Percentiles rank a stretch among this genome's conserved stretches.
Conservation (phyloP, 257 asterid genomes). For the Fraxinus excelsior region DNA sequence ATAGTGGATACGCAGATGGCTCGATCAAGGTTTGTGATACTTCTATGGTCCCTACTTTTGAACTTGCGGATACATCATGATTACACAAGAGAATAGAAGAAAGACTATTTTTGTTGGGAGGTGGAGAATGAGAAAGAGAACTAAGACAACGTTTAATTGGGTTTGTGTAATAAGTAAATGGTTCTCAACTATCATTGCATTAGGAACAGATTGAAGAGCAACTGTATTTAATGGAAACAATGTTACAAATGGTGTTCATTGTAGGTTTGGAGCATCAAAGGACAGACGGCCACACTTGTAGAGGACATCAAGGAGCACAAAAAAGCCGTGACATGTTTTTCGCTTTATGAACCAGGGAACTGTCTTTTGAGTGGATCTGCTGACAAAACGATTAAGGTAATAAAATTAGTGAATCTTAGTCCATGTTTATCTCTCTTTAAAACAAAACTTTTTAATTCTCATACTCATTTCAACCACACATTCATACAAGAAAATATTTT, state of each 20-base stretch:
- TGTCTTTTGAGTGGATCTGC: conserved; percentile 80
- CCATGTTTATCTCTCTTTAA: background rate
- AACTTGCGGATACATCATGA: background rate
- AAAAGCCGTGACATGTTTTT: conserved; percentile 78
- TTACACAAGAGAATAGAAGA: background rate
- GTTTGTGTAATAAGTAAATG: background rate
- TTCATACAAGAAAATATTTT: too few species aligned
- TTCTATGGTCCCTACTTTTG: conserved; percentile 13
- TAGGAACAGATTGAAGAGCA: background rate
- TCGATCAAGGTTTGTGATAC: conserved; percentile 62
- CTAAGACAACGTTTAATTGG: background rate
- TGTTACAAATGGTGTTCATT: conserved; percentile 10
- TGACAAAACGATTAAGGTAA: conserved; percentile 84
- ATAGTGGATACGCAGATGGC: conserved; percentile 88
- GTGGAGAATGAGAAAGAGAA: background rate
- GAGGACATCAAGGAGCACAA: conserved; percentile 61
- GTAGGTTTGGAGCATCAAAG: conserved; percentile 86
- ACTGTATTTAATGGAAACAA: background rate
- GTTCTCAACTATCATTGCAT: conserved; percentile 1
- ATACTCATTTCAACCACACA: too few species aligned
- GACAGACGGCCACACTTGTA: conserved; percentile 67
- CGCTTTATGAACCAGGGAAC: conserved; percentile 71
- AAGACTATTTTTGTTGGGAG: background rate
- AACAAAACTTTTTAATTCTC: too few species aligned
- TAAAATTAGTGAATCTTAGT: background rate